Evolutionary conservation across 805 yeast species (phyloP).

Genomic region (Candida taoyuanica): DNA sequence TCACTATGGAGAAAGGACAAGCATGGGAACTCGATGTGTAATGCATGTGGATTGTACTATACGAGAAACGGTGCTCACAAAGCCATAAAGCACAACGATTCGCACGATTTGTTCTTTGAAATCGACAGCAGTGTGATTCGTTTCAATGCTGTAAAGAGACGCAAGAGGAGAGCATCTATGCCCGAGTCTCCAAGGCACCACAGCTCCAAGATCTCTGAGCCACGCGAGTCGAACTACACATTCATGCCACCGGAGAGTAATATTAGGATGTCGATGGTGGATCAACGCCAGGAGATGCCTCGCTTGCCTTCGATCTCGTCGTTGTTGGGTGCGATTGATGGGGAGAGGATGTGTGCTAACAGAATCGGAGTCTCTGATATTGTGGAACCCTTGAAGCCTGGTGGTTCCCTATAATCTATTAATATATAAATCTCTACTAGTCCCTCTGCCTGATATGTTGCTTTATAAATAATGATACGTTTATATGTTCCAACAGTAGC

Average conservation of each 20-base stretch:
- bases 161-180: no score
- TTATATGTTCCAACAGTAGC: no score
- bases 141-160: slow-evolving; percentile 20
- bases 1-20: slow-evolving; percentile 93
- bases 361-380: no score
- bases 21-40: slow-evolving; percentile 84
- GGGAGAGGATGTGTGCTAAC: no score
- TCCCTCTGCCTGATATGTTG: no score
- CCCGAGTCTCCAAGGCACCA: no score
- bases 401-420: no score
- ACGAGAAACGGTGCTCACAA: slow-evolving; percentile 36
- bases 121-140: slow-evolving; percentile 19
- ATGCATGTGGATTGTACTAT: slow-evolving; percentile 90
- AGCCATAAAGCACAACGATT: slow-evolving; percentile 7
- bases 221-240: slow-evolving; percentile 1
- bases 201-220: not conserved
- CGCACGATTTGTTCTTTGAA: slow-evolving; percentile 17
- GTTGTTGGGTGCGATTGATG: not conserved
- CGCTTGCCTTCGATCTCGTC: not conserved
- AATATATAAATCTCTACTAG: no score
- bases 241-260: not conserved
- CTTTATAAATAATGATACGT: no score
- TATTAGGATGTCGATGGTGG: no score
- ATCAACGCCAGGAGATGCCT: not conserved
- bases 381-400: no score